A percentile compares a stretch with the other conserved stretches of the same genome.
Evolutionary conservation across 2,329 filamentous ascomycete species (phyloP).

Genomic region (Gnomoniopsis smithogilvyi): DNA sequence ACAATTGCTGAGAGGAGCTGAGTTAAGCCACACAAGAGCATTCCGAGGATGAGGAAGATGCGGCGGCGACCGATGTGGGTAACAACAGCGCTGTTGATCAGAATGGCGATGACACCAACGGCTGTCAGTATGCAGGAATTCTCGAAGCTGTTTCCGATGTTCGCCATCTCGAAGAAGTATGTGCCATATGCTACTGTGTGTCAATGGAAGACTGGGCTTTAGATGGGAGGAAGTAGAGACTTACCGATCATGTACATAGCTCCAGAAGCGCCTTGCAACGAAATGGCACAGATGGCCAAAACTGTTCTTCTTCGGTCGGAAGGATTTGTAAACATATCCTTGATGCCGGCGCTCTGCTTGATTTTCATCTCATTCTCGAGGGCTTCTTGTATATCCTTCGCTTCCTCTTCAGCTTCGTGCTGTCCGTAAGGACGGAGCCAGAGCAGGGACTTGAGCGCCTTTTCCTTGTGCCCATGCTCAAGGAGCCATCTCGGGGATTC

Average conservation of each 20-base stretch:
- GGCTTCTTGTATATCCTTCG: constrained; percentile 34
- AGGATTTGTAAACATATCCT: constrained; percentile 49
- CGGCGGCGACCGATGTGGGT: constrained; percentile 51
- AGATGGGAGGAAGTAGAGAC: constrained; percentile 12
- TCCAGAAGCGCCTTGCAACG: constrained; percentile 50
- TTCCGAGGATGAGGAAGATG: constrained; percentile 48
- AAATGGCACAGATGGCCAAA: constrained; percentile 44
- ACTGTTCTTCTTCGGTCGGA: constrained; percentile 49
- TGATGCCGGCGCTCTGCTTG: constrained; percentile 31
- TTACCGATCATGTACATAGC: constrained; percentile 39
- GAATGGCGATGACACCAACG: constrained; percentile 52
- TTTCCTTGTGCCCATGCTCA: constrained; percentile 27
- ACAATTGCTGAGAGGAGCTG: constrained; percentile 52
- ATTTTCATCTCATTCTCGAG: constrained; percentile 32
- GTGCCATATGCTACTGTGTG: constrained; percentile 45
- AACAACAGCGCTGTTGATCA: constrained; percentile 51
- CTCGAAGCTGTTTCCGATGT: constrained; percentile 51
- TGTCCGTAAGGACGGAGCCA: constrained; percentile 30
- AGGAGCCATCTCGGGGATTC: constrained; percentile 40
- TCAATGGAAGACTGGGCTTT: neutral
- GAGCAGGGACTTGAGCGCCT: constrained; percentile 30
- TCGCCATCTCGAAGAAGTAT: constrained; percentile 60
- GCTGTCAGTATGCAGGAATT: constrained; percentile 53
- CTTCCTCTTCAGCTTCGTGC: constrained; percentile 29
- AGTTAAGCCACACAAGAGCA: constrained; percentile 48